Evolutionary conservation across 2,329 filamentous ascomycete species (phyloP).

Genomic region (Corynespora cassiicola): DNA sequence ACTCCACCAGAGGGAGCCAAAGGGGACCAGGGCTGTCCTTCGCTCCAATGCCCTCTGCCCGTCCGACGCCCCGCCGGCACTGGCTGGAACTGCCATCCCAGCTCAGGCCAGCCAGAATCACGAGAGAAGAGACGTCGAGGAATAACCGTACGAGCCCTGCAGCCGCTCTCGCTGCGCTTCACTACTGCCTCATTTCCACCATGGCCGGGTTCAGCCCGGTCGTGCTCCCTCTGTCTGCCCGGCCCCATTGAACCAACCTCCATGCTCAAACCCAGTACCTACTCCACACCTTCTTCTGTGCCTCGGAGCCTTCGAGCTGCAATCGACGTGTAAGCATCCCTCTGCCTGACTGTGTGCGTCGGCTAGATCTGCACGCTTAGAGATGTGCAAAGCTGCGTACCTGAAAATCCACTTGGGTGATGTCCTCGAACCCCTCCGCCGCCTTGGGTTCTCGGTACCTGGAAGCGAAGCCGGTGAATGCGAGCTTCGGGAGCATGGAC

Average conservation of each 20-base stretch:
- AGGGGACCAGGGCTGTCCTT: too few species aligned
- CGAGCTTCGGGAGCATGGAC: constrained; percentile 74
- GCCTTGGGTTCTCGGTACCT: constrained; percentile 75
- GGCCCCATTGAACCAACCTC: constrained; percentile 5
- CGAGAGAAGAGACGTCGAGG: constrained; percentile 1
- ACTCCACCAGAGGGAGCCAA: too few species aligned
- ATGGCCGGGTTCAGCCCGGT: constrained; percentile 1
- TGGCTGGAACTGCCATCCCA: too few species aligned
- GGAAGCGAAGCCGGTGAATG: constrained; percentile 77
- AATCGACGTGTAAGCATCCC: constrained; percentile 32
- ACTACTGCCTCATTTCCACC: constrained; percentile 7
- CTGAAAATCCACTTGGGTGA: constrained; percentile 76
- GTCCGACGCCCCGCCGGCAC: too few species aligned
- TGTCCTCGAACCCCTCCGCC: constrained; percentile 84
- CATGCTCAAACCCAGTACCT: constrained; percentile 72
- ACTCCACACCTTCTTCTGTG: constrained; percentile 75
- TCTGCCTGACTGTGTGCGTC: too few species aligned
- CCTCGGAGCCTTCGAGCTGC: constrained; percentile 71
- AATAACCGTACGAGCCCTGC: neutral
- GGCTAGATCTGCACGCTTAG: too few species aligned
- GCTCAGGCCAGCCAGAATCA: constrained; percentile 9
- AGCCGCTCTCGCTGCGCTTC: constrained; percentile 6
- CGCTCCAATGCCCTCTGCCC: too few species aligned
- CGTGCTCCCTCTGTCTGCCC: constrained; percentile 5
- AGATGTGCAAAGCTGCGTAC: constrained; percentile 55